Percentiles rank a stretch among this genome's conserved stretches.
These are phyloP conservation scores for Globisporangium barbulae DNA, from an alignment of 352 stramenopile genomes.

Conservation along the genomic window DNA sequence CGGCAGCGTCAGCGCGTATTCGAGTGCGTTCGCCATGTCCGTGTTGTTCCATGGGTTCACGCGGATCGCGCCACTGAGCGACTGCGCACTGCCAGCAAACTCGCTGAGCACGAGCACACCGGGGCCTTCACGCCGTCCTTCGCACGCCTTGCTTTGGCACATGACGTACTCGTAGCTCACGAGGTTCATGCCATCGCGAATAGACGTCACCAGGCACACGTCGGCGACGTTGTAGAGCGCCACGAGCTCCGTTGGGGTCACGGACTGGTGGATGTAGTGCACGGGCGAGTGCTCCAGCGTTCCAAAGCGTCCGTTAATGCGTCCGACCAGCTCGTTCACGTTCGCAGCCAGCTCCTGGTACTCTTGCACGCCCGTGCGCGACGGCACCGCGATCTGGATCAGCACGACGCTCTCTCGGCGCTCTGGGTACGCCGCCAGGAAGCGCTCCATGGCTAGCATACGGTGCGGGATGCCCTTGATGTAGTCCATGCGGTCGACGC, in stretches of 20 bases:
- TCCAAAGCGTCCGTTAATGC: slow-evolving; percentile 87
- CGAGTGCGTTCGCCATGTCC: slow-evolving; percentile 73
- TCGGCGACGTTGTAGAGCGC: slow-evolving; percentile 88
- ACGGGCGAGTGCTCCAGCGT: slow-evolving; percentile 87
- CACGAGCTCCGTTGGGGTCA: slow-evolving; percentile 77
- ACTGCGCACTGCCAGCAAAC: slow-evolving; percentile 88
- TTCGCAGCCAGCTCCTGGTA: slow-evolving; percentile 67
- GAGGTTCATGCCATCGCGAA: slow-evolving; percentile 89
- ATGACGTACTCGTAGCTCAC: slow-evolving; percentile 89
- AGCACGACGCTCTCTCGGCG: slow-evolving; percentile 95
- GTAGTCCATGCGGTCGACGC: slow-evolving; percentile 81
- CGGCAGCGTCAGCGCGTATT: slow-evolving; percentile 81
- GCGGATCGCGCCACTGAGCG: slow-evolving; percentile 80
- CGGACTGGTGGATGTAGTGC: slow-evolving; percentile 87
- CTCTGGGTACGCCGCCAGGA: slow-evolving; percentile 52
- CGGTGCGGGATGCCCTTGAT: slow-evolving; percentile 90
- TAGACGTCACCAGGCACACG: slow-evolving; percentile 86
- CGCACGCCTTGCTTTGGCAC: slow-evolving; percentile 59
- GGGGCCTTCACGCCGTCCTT: slow-evolving; percentile 38
- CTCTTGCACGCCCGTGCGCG: slow-evolving; percentile 45
- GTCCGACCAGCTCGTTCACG: slow-evolving; percentile 87
- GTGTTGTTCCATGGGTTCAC: slow-evolving; percentile 90
- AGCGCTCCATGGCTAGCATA: slow-evolving; percentile 83
- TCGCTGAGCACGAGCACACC: slow-evolving; percentile 87
- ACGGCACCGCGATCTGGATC: slow-evolving; percentile 95